phyloP scores from a whole-genome alignment of 1,139 yeast species.

The Candida labiduridarum region DNA sequence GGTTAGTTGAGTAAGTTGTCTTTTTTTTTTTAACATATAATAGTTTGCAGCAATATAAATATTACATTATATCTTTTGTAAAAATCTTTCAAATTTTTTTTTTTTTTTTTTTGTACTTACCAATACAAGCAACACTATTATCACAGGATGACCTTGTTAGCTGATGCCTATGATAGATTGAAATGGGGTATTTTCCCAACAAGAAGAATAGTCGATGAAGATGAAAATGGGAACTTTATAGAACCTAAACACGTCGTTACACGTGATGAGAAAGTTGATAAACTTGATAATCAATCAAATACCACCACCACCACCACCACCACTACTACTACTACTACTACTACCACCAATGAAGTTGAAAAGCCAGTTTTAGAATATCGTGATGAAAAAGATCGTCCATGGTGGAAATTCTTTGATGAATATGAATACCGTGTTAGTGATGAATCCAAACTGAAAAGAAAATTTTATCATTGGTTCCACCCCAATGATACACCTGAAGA shows the following conservation, averaged over 20 bases:
- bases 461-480: too few species aligned
- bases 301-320: conserved; percentile 4
- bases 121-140: neutral
- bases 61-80: too few species aligned
- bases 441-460: too few species aligned
- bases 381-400: too few species aligned
- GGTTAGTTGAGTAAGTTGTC: too few species aligned
- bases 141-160: neutral
- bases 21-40: too few species aligned
- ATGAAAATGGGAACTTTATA: conserved; percentile 12
- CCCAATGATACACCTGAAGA: too few species aligned
- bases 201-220: conserved; percentile 43
- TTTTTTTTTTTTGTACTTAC: too few species aligned
- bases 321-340: conserved; percentile 4
- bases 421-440: too few species aligned
- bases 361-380: conserved; percentile 27
- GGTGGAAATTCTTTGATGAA: too few species aligned
- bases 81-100: too few species aligned
- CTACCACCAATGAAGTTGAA: conserved; percentile 21
- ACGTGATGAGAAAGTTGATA: neutral
- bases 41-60: too few species aligned
- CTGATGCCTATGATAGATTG: conserved; percentile 16
- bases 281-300: neutral
- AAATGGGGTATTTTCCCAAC: conserved; percentile 53
- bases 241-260: neutral